Conservation (phyloP, 2,329 filamentous ascomycete species). For the Podosphaera fusca region DNA sequence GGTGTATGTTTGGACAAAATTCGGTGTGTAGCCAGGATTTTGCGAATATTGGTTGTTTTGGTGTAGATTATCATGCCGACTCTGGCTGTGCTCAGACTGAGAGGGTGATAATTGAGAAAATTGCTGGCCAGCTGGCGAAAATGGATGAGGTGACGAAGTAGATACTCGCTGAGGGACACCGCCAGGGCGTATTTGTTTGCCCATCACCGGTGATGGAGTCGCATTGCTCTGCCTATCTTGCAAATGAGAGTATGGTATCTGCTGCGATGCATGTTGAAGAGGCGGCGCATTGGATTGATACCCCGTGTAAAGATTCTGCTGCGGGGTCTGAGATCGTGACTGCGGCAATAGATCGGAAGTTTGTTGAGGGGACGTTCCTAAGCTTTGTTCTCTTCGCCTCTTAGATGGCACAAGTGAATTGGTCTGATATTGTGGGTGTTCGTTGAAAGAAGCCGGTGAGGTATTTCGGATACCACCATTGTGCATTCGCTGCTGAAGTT, state of each 20-base stretch:
- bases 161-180: constrained; percentile 60
- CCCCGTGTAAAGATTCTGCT: constrained; percentile 48
- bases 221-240: constrained; percentile 63
- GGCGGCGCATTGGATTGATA: constrained; percentile 41
- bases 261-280: constrained; percentile 35
- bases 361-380: constrained; percentile 60
- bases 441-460: constrained; percentile 53
- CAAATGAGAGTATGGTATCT: constrained; percentile 58
- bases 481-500: constrained; percentile 38
- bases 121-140: constrained; percentile 53
- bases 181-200: constrained; percentile 50
- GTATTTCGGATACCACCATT: constrained; percentile 68
- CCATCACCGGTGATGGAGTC: constrained; percentile 83
- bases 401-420: constrained; percentile 80
- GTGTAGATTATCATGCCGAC: constrained; percentile 44
- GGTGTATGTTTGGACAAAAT: constrained; percentile 34
- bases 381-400: constrained; percentile 64
- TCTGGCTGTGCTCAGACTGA: constrained; percentile 43
- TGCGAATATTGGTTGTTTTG: constrained; percentile 41
- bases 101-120: constrained; percentile 57
- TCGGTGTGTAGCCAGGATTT: constrained; percentile 29
- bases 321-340: constrained; percentile 81
- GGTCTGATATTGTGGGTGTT: constrained; percentile 55
- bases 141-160: constrained; percentile 80
- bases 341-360: constrained; percentile 50